Base-by-base conservation (phyloP, 192 early-diverging fungal genomes). In the Mortierella claussenii region DNA sequence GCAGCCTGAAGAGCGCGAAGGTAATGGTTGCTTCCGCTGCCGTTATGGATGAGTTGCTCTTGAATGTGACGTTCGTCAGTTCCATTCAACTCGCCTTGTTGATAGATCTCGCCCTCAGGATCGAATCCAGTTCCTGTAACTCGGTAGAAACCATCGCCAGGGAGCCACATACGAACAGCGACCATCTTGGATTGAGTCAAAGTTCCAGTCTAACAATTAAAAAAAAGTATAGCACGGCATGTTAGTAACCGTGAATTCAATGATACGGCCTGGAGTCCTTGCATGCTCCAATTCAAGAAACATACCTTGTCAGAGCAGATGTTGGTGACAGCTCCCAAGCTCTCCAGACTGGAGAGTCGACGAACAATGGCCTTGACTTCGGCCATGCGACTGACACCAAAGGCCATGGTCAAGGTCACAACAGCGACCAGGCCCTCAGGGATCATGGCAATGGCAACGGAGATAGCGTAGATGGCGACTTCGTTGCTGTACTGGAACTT, bases 181-280 rank as follows among this genome's bases (percentile, higher is more conserved):
- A 95, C 95, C 96, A 98, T 98, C 75, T 96, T 96, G 61, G 93
- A 92, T 80, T 97, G 94, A 0, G 96, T 98, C 31, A 97, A 80
- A 13, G 96, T 98, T 24, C 96, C 96, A 1, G 89, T 91, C 86
- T 67, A 67, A 47, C 12, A 2, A 23, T 8, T 4, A 24, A 34
- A 28, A 15, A 33, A 17, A 18, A 46, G 6, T 17, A 47, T 60
- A n/a, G 7, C 5, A 47, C 5, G 9, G 20, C 15, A 7, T 11
- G 45, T 47, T 40, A 40, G 37, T 10, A 40, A 7, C 7, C 7
- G 7, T 40, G 37, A 10, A 7, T 13, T 40, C 7, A 40, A 40
- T 40, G 37, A 40, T 13, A 10, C 7, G 7, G 8, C 13, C 37
- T 10, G 7, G 7, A 40, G 37, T 10, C 7, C 8, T 13, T 40